Base-by-base conservation (phyloP, 2,329 filamentous ascomycete species). In the Colletotrichum tropicale region DNA sequence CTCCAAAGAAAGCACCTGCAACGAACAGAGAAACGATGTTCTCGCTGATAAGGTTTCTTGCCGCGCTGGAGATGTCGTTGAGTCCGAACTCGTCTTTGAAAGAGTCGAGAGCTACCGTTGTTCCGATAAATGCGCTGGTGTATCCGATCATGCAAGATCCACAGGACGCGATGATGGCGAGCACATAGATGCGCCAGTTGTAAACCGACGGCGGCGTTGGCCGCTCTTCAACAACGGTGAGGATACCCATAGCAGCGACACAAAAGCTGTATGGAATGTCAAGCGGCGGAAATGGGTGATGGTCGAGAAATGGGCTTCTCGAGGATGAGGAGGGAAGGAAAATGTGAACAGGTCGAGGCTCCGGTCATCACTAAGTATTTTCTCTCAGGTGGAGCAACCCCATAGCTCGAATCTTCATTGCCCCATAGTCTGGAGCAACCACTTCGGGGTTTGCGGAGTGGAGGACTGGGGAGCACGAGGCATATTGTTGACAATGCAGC, bases 21-120 rank as follows among this genome's bases (percentile, higher is more conserved):
- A 94, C 92, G 82, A 93, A 94, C 61, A 90, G 88, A 12, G 90
- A 93, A 52, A 93, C 91, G 66, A 94, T 93, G 78, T 93, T 94
- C 74, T 90, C 87, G 78, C 89, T 91, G 58, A 91, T 85, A 9
- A 91, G 80, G 75, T 90, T 87, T 9, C 89, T 82, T 38, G 89
- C 78, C 1, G 81, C 77, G 0, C 79, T 77, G 3, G 81, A 82
- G 82, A 90, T 86, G 1, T 84, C 77, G 5, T 84, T 84, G 75
- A 94, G 90, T 2, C 85, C 82, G 80, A 94, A 94, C 77, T 93
- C 92, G 9, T 85, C 80, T 74, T 87, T 86, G 83, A 94, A 94
- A 0, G 92, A 91, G 5, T 87, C 83, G 15, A 94, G 87, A 1
- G 90, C 89, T 34, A 94, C 83, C 2, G 93, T 94, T 1, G 91